Evolutionary conservation across 495 filamentous ascomycete species (phyloP), one percentile per base, ranked within the genome.

Genomic region (Oleoguttula mirabilis): DNA sequence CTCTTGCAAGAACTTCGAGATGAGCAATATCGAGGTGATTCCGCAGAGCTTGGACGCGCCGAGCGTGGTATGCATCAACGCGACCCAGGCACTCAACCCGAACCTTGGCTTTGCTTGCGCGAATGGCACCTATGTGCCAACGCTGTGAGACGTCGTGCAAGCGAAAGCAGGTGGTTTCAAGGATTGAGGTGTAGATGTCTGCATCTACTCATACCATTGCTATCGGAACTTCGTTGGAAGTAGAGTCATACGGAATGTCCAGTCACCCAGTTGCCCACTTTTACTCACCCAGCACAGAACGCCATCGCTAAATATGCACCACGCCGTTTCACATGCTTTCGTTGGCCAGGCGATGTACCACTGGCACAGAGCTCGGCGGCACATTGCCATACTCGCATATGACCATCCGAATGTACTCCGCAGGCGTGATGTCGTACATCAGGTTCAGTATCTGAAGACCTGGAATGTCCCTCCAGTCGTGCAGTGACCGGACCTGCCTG

Each of bases 381-480:
- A 93, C 69, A 46, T 73, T 81, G 27, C 88, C 90, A 66, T 85
- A 79, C 63, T 98, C 90, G 2, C 86, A 94, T 19, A 96, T 74
- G 19, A 96, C 79, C 64, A 87, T 82, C 23, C 82, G 76, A 35
- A 96, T 78, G 48, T 82, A 88, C 45, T 84, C 79, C 3, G 81
- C 82, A n/a, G 83, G 85, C 10, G 90, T 96, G 28, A 88, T 84
- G 64, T 98, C 90, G 52, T 87, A 95, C 71, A 95, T 74, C 47
- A 94, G 67, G 53, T 93, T 84, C 44, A 90, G 75, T 5, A 83
- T 66, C 54, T 84, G 79, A 31, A 84, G 59, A 40, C 77, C 76
- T 12, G 70, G 63, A 11, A 70, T 69, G 8, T 79, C 72, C 24
- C 62, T 63, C 77, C 81, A 84, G 32, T 70, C 68, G 21, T 57